phyloP scores from a whole-genome alignment of 192 early-diverging fungal species.

The Rhizophagus clarus region DNA sequence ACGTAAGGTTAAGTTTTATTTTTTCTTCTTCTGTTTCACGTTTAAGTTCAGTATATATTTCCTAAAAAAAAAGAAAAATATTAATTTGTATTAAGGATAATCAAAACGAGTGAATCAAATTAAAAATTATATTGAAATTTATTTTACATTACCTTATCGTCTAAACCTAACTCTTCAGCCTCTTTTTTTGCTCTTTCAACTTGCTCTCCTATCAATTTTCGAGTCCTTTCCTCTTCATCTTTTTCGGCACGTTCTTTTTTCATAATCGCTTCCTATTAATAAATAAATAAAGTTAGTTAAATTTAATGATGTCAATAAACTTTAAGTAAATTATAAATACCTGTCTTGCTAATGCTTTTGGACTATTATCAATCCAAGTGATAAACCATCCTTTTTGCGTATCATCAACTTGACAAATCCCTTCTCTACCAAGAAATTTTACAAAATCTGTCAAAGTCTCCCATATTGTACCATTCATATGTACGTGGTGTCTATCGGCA shows the following conservation, averaged over 20 bases:
- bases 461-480: constrained; percentile 98
- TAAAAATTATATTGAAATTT: background rate
- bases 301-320: background rate
- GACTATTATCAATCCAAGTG: constrained; percentile 88
- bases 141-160: constrained; percentile 28
- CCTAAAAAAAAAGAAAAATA: constrained; percentile 2
- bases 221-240: constrained; percentile 87
- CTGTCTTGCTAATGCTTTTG: constrained; percentile 82
- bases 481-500: constrained; percentile 84
- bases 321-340: constrained; percentile 33
- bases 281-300: background rate
- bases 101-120: background rate
- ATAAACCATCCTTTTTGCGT: constrained; percentile 90
- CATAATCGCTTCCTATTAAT: constrained; percentile 64
- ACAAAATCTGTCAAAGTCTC: constrained; percentile 86
- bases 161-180: constrained; percentile 33
- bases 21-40: constrained; percentile 65
- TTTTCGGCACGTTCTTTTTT: constrained; percentile 81
- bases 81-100: background rate
- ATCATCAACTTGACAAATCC: constrained; percentile 85
- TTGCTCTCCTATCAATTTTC: constrained; percentile 77
- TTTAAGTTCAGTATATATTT: constrained; percentile 58
- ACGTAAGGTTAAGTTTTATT: constrained; percentile 67
- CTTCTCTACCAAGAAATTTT: constrained; percentile 83
- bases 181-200: constrained; percentile 73